phyloP scores from a whole-genome alignment of 1,284 basidiomycete genomes.

The Fistulina hepatica region DNA sequence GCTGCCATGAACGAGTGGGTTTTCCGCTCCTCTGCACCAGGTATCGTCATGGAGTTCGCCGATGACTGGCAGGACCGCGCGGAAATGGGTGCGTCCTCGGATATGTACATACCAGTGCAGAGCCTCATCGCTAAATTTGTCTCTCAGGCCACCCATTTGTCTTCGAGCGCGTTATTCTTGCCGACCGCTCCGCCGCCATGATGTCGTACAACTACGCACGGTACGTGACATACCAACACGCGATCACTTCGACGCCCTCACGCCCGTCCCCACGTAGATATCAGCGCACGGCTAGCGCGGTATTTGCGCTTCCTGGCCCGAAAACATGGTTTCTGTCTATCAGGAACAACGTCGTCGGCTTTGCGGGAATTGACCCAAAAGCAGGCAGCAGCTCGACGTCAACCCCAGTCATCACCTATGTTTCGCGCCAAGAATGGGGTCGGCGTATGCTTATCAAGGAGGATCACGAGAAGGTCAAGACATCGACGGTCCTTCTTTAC shows the following conservation, averaged over 20 bases:
- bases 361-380: conserved; percentile 43
- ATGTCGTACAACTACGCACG: conserved; percentile 52
- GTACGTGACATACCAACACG: too few species aligned
- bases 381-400: conserved; percentile 28
- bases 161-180: conserved; percentile 75
- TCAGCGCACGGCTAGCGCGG: conserved; percentile 65
- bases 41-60: conserved; percentile 60
- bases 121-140: too few species aligned
- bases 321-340: conserved; percentile 75
- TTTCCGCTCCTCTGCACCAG: conserved; percentile 65
- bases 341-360: conserved; percentile 60
- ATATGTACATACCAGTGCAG: too few species aligned
- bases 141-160: conserved; percentile 59
- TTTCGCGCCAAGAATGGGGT: conserved; percentile 81
- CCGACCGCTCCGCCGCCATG: conserved; percentile 76
- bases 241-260: too few species aligned
- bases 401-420: conserved; percentile 73
- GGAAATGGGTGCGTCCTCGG: too few species aligned
- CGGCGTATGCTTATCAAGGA: conserved; percentile 56
- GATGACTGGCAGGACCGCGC: conserved; percentile 74
- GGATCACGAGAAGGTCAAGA: conserved; percentile 58
- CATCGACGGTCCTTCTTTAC: too few species aligned
- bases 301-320: conserved; percentile 64
- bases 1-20: conserved; percentile 76
- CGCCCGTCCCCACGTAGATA: too few species aligned